Percentiles rank a stretch among this genome's conserved stretches.
Conservation (phyloP, 495 filamentous ascomycete species). For the Lepraria neglecta region DNA sequence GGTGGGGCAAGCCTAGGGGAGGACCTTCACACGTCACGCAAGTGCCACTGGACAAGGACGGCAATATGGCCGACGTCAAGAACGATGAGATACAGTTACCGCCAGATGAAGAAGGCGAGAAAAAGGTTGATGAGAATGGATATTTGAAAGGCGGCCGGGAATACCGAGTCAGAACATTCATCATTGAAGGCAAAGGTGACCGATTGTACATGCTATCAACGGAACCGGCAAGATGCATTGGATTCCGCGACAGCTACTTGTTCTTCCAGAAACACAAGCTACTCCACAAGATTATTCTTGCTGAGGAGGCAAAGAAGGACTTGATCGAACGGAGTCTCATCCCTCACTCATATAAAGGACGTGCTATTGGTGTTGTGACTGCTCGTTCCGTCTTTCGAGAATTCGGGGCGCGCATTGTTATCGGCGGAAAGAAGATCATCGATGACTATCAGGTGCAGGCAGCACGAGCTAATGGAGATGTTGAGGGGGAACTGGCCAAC, state of each 20-base stretch:
- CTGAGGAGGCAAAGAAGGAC: constrained; percentile 86
- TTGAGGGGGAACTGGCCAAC: constrained; percentile 87
- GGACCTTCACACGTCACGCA: constrained; percentile 70
- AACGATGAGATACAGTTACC: constrained; percentile 87
- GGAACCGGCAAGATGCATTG: constrained; percentile 90
- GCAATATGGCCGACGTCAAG: constrained; percentile 83
- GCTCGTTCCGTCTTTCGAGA: constrained; percentile 95
- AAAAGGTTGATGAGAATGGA: constrained; percentile 85
- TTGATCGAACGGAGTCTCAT: constrained; percentile 91
- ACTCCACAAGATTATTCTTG: constrained; percentile 92
- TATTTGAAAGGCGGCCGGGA: constrained; percentile 74
- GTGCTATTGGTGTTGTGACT: constrained; percentile 94
- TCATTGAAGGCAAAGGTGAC: constrained; percentile 72
- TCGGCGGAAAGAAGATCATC: constrained; percentile 74
- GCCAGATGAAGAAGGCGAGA: constrained; percentile 80
- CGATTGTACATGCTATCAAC: constrained; percentile 96
- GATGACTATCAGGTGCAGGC: constrained; percentile 87
- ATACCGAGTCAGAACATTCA: constrained; percentile 92
- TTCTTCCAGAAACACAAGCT: constrained; percentile 97
- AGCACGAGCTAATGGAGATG: constrained; percentile 69
- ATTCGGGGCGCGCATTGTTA: constrained; percentile 88
- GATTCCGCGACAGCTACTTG: constrained; percentile 93
- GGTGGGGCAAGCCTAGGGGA: constrained; percentile 60
- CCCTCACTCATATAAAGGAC: constrained; percentile 95
- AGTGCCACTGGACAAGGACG: constrained; percentile 89